Percentiles rank a stretch among this genome's conserved stretches.
phyloP scores from a whole-genome alignment of 139 green algal genomes.

The Haematococcus lacustris region DNA sequence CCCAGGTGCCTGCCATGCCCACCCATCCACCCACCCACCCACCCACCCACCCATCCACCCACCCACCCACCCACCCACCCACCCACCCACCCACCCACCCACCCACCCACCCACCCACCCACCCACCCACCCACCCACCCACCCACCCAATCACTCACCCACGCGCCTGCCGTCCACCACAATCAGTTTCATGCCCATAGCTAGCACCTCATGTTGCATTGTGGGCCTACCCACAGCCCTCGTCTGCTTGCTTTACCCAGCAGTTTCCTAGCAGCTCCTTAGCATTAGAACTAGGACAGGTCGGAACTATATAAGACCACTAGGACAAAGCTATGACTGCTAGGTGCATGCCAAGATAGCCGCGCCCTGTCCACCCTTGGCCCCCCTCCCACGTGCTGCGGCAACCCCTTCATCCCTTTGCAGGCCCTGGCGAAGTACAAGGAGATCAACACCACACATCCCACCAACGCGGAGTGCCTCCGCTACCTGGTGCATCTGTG shows the following conservation, averaged over 20 bases:
- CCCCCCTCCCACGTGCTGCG: not conserved
- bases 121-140: not conserved
- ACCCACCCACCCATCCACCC: not conserved
- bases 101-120: not conserved
- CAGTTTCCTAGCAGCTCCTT: no score
- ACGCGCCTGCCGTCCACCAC: not conserved
- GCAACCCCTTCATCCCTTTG: not conserved
- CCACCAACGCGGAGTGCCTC: constrained; percentile 77
- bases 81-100: not conserved
- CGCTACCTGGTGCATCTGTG: constrained; percentile 78
- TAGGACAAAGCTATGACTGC: not conserved
- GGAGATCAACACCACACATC: constrained; percentile 36
- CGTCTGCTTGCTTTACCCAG: no score
- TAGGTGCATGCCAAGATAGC: not conserved
- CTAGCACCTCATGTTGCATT: no score
- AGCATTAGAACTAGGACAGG: not conserved
- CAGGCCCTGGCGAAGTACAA: constrained; percentile 46
- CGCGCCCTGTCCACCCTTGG: not conserved
- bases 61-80: not conserved
- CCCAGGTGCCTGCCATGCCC: constrained; percentile 2
- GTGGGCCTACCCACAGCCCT: no score
- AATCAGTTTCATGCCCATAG: not conserved
- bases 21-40: not conserved
- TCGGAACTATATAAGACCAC: not conserved
- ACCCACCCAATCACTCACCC: not conserved